Conservation (phyloP, 345 rosid genomes). For the Draba incana region DNA sequence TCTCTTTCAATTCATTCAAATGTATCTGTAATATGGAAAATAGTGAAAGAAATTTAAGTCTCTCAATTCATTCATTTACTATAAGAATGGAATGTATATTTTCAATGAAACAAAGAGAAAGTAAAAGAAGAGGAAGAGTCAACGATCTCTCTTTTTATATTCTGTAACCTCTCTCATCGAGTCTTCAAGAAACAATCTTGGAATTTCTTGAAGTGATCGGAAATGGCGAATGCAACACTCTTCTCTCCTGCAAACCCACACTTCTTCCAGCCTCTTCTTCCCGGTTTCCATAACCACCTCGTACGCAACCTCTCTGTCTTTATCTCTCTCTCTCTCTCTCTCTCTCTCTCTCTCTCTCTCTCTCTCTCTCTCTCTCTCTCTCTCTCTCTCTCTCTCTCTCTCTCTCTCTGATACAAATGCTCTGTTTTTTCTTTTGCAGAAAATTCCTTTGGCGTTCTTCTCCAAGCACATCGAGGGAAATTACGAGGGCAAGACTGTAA, state of each 20-base stretch:
- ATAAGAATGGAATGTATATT: not conserved
- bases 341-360: not conserved
- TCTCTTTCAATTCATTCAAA: not conserved
- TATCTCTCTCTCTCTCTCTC: not conserved
- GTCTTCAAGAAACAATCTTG: not conserved
- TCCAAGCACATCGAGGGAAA: constrained; percentile 8
- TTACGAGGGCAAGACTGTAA: constrained; percentile 3
- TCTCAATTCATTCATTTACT: not conserved
- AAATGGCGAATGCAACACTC: constrained; percentile 5
- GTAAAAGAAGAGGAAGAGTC: not conserved
- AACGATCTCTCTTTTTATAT: not conserved
- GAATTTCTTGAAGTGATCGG: not conserved
- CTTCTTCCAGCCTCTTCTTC: constrained; percentile 28
- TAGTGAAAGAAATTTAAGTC: not conserved
- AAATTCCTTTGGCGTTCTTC: constrained; percentile 26
- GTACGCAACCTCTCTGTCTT: not conserved
- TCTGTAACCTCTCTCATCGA: not conserved
- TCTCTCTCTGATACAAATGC: not conserved
- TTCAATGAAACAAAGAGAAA: not conserved
- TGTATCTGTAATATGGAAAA: too few relatives aligned
- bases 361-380: not conserved
- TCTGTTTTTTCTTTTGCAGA: constrained; percentile 18
- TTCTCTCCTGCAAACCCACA: not conserved
- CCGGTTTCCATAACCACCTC: constrained; percentile 3
- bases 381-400: not conserved